These are phyloP conservation scores for Pyropia haitanensis DNA, from an alignment of 23 red algal genomes.

Conservation along the genomic window DNA sequence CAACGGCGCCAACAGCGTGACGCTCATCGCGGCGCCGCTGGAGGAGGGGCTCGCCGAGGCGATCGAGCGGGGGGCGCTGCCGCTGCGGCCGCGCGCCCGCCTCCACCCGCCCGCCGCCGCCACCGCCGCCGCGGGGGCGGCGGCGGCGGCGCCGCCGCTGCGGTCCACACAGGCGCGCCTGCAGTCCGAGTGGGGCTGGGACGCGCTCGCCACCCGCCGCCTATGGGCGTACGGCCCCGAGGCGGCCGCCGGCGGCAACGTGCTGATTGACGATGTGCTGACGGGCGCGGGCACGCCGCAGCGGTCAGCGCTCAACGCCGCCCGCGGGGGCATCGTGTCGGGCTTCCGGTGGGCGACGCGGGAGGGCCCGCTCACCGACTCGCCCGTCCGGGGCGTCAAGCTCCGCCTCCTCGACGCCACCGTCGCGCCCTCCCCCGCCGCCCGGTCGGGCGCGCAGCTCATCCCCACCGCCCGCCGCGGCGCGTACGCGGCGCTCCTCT, in stretches of 20 bases:
- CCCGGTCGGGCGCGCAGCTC: slow-evolving; percentile 60
- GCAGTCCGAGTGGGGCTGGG: slow-evolving; percentile 61
- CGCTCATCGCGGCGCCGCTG: slow-evolving; percentile 83
- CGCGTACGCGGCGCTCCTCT: slow-evolving; percentile 66
- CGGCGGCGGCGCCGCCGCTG: too few relatives aligned
- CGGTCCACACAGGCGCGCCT: background rate
- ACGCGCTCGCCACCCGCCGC: slow-evolving; percentile 59
- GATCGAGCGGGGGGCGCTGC: slow-evolving; percentile 24
- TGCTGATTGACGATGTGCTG: slow-evolving; percentile 71
- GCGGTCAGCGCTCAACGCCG: slow-evolving; percentile 26
- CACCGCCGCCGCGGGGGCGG: too few relatives aligned
- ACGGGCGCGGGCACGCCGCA: slow-evolving; percentile 25
- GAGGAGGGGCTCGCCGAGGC: slow-evolving; percentile 59
- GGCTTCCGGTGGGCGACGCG: slow-evolving; percentile 82
- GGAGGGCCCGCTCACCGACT: slow-evolving; percentile 77
- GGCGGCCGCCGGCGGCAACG: slow-evolving; percentile 37
- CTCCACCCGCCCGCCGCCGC: too few relatives aligned
- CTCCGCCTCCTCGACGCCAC: slow-evolving; percentile 56
- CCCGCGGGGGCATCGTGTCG: slow-evolving; percentile 74
- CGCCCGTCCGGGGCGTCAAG: slow-evolving; percentile 79
- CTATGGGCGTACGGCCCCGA: slow-evolving; percentile 90
- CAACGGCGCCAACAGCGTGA: slow-evolving; percentile 64
- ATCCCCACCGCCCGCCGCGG: slow-evolving; percentile 72
- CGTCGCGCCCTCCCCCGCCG: slow-evolving; percentile 22
- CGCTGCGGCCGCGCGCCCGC: background rate